phyloP scores from a whole-genome alignment of 106 monocot genomes.

The Amphibolis antarctica region DNA sequence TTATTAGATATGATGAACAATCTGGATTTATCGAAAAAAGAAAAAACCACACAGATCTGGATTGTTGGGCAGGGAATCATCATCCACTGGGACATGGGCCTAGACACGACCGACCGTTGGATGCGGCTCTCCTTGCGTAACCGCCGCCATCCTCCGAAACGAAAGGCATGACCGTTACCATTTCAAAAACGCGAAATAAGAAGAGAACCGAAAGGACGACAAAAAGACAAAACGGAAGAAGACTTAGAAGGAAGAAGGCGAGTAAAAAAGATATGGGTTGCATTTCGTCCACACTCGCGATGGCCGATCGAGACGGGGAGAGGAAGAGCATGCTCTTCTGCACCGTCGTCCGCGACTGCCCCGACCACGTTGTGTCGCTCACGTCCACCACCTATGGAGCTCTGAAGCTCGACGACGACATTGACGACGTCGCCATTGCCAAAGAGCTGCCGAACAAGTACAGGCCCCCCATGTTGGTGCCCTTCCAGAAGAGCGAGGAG shows the following conservation, averaged over 20 bases:
- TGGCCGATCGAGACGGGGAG: not conserved
- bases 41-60: no score
- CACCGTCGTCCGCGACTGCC: slow-evolving; percentile 2
- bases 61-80: no score
- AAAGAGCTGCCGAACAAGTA: not conserved
- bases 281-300: slow-evolving; percentile 1
- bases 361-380: slow-evolving; percentile 19
- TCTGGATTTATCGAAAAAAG: no score
- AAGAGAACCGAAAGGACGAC: not conserved
- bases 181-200: not conserved
- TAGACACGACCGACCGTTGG: no score
- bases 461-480: slow-evolving; percentile 4
- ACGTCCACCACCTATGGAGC: slow-evolving; percentile 81
- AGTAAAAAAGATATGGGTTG: not conserved
- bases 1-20: no score
- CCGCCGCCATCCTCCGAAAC: no score
- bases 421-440: not conserved
- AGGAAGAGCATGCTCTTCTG: not conserved
- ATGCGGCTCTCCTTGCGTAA: not conserved
- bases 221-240: not conserved
- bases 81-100: no score
- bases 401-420: slow-evolving; percentile 38
- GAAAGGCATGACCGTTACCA: no score
- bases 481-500: slow-evolving; percentile 13
- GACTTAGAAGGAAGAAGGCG: not conserved